phyloP scores from a whole-genome alignment of 345 rosid species.

The Pseudoturritis turrita region DNA sequence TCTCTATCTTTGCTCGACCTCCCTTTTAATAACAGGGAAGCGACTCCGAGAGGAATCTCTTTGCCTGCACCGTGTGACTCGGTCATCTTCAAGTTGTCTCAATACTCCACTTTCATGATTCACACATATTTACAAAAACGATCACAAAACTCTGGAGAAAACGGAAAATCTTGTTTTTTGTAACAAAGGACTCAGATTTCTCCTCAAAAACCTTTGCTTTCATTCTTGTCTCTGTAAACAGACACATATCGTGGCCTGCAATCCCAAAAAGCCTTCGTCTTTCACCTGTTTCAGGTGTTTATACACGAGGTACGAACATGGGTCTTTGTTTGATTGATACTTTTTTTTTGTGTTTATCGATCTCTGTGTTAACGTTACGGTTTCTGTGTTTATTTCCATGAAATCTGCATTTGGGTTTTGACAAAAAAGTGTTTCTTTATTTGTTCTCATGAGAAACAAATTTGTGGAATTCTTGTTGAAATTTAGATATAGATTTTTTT shows the following conservation, averaged over 20 bases:
- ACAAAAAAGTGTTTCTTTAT: neutral
- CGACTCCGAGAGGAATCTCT: neutral
- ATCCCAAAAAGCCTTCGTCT: neutral
- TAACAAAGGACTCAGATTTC: too few relatives aligned
- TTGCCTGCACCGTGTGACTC: slow-evolving; percentile 4
- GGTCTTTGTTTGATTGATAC: neutral
- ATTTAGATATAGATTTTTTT: neutral
- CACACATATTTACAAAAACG: neutral
- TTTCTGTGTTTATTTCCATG: neutral
- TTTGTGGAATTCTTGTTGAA: neutral
- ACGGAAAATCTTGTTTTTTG: too few relatives aligned
- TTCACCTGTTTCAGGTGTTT: neutral
- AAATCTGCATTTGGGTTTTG: slow-evolving; percentile 2
- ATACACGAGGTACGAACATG: slow-evolving; percentile 1
- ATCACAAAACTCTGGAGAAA: too few relatives aligned
- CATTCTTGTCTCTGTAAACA: too few relatives aligned
- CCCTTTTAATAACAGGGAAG: neutral
- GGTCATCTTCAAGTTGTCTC: slow-evolving; percentile 10
- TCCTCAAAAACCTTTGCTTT: too few relatives aligned
- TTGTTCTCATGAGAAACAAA: neutral
- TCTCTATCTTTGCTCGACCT: neutral
- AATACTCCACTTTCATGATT: neutral
- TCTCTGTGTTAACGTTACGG: neutral
- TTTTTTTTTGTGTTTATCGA: neutral
- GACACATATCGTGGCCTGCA: too few relatives aligned